Conservation (phyloP, 345 rosid species). For the Aquilaria malaccensis region DNA sequence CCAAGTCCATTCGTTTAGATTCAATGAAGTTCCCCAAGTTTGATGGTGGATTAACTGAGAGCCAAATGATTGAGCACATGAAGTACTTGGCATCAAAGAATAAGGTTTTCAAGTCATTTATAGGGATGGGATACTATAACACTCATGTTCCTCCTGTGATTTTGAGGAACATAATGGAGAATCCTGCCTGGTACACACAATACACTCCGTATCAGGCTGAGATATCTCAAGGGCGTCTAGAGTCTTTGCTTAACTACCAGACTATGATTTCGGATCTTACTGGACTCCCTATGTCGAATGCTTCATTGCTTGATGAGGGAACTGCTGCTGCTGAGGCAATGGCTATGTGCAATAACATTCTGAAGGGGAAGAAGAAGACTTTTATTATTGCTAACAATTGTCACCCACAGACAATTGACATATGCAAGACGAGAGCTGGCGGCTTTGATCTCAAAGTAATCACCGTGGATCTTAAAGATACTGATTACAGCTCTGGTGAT, state of each 20-base stretch:
- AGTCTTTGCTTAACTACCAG: slow-evolving; percentile 85
- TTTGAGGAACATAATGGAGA: slow-evolving; percentile 90
- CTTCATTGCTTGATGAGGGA: slow-evolving; percentile 92
- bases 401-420: slow-evolving; percentile 93
- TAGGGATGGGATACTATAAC: slow-evolving; percentile 94
- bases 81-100: slow-evolving; percentile 63
- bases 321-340: slow-evolving; percentile 99
- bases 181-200: slow-evolving; percentile 98
- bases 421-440: slow-evolving; percentile 84
- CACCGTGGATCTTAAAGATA: slow-evolving; percentile 65
- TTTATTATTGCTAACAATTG: slow-evolving; percentile 78
- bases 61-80: slow-evolving; percentile 87
- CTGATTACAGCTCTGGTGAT: slow-evolving; percentile 71
- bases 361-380: slow-evolving; percentile 88
- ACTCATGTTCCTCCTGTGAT: slow-evolving; percentile 89
- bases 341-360: slow-evolving; percentile 96
- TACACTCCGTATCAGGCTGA: slow-evolving; percentile 99
- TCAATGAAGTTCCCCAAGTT: slow-evolving; percentile 87
- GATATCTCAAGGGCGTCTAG: slow-evolving; percentile 91
- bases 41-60: slow-evolving; percentile 82
- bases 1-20: slow-evolving; percentile 85
- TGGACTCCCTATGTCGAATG: slow-evolving; percentile 91
- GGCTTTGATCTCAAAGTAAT: slow-evolving; percentile 82
- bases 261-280: slow-evolving; percentile 88
- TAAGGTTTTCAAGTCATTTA: slow-evolving; percentile 76